Base-by-base conservation (phyloP, 345 rosid genomes). In the Eucalyptus tenuipes region DNA sequence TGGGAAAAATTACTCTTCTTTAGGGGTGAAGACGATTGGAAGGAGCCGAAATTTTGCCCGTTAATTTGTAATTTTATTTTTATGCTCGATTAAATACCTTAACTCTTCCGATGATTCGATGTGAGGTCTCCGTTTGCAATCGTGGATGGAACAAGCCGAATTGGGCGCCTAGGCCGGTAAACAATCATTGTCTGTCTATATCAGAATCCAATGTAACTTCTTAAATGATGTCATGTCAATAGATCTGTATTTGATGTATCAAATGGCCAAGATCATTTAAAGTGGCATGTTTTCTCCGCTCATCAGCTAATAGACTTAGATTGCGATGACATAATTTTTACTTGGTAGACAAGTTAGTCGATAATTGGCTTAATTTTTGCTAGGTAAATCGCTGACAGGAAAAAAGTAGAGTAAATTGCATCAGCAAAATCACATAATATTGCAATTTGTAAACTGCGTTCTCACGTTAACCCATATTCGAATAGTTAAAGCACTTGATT, bases 191-290 rank as follows among this genome's bases (percentile, higher is more conserved):
- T 20, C 25, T 13, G 0, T 27, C 31, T 59, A 12, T n/a, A 27
- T 59, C 31, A 3, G 2, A 7, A 15, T 2, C 24, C 2, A 3
- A 15, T 15, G 11, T 15, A 8, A 17, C 0, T 11, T 31, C 40
- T 15, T 66, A 33, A 7, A 31, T 33, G 24, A 33, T 68, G 44
- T 71, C 44, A 5, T 71, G 27, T 71, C 8, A 37, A 18, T 3
- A 8, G 27, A 37, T 24, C 20, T 0, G 0, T 18, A 37, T 20
- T 2, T 2, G 45, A 71, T 3, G 4, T 5, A 37, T 5, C 10
- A 14, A 7, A 71, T 18, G 14, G 12, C 27, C 8, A 18, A 37
- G 13, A 71, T 37, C 13, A 3, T 71, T 6, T 11, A 18, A 33
- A 40, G 2, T 11, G 3, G 11, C 44, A 33, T 33, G 80, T 40